phyloP scores from a whole-genome alignment of 2,329 filamentous ascomycete species.

The Sporothrix brunneoviolacea region DNA sequence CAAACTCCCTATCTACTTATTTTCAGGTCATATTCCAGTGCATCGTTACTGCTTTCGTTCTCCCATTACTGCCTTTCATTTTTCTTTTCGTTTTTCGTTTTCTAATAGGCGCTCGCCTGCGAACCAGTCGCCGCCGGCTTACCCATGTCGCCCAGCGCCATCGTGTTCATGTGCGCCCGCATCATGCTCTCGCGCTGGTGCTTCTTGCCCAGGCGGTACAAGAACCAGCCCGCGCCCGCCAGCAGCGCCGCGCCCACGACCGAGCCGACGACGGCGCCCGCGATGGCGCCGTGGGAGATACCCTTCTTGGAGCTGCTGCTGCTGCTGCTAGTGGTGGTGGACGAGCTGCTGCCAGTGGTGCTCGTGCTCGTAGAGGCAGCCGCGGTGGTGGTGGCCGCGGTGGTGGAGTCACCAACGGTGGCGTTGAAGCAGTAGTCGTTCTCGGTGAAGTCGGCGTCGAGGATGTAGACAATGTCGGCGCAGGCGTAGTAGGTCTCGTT shows the following conservation, averaged over 20 bases:
- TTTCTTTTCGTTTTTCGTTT: no score
- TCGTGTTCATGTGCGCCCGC: conserved; percentile 14
- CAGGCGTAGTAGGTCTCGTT: conserved; percentile 32
- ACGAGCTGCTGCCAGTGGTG: not conserved
- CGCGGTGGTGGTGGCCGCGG: conserved; percentile 2
- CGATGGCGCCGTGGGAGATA: conserved; percentile 28
- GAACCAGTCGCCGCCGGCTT: conserved; percentile 1
- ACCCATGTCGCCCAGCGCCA: conserved; percentile 7
- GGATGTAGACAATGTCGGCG: conserved; percentile 26
- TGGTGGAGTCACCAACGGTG: conserved; percentile 18
- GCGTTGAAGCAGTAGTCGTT: conserved; percentile 32
- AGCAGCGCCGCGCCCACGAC: conserved; percentile 22
- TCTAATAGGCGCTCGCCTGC: not conserved
- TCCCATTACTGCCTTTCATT: not conserved
- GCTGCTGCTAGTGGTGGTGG: no score
- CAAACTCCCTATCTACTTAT: no score
- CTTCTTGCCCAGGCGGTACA: conserved; percentile 13
- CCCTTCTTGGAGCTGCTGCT: conserved; percentile 18
- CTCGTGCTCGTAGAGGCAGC: conserved; percentile 1
- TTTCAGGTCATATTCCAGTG: no score
- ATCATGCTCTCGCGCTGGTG: conserved; percentile 8
- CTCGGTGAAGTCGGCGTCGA: conserved; percentile 22
- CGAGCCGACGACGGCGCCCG: conserved; percentile 31
- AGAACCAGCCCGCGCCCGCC: not conserved
- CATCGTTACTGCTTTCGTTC: no score